Base-by-base conservation (phyloP, 257 asterid genomes). In the Capsicum rhomboideum region DNA sequence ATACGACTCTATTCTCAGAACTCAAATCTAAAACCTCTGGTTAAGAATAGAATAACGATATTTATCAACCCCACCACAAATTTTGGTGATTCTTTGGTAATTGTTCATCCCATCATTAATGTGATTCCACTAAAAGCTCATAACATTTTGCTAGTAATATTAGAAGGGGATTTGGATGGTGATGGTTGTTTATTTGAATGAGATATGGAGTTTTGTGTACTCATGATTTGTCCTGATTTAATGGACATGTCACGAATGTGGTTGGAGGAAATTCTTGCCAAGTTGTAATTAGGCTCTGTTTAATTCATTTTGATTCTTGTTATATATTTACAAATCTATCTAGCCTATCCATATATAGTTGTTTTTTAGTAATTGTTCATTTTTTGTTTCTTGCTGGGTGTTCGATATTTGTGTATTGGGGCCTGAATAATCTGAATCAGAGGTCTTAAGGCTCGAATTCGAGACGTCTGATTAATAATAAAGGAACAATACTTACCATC, bases 191-290 rank as follows among this genome's bases (percentile, higher is more conserved):
- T n/a, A n/a, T n/a, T n/a, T n/a, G n/a, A n/a, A n/a, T n/a, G n/a
- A n/a, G n/a, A n/a, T n/a, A n/a, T n/a, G n/a, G n/a, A n/a, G 28
- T 56, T 9, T n/a, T n/a, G 1, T 56, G 13, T n/a, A 56, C 6
- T n/a, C 12, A n/a, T n/a, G 28, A 6, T 56, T 56, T 0, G 64
- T 53, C 58, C 21, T 16, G 20, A 16, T 53, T 53, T 54, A 17
- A 94, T 94, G 94, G 37, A 90, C 54, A 84, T 44, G 10, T 89
- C 95, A 16, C 89, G 83, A 78, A 53, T 86, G 82, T 78, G 63
- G 42, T 34, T 88, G 61, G 86, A 78, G 40, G 89, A 86, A 56
- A 83, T 52, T 52, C 23, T 82, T 58, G 53, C 72, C 69, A 80
- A 80, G 2, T 46, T 74, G 40, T 74, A 74, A 26, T 10, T 67